phyloP scores from a whole-genome alignment of 495 filamentous ascomycete species.

The Bryoglossum gracile region DNA sequence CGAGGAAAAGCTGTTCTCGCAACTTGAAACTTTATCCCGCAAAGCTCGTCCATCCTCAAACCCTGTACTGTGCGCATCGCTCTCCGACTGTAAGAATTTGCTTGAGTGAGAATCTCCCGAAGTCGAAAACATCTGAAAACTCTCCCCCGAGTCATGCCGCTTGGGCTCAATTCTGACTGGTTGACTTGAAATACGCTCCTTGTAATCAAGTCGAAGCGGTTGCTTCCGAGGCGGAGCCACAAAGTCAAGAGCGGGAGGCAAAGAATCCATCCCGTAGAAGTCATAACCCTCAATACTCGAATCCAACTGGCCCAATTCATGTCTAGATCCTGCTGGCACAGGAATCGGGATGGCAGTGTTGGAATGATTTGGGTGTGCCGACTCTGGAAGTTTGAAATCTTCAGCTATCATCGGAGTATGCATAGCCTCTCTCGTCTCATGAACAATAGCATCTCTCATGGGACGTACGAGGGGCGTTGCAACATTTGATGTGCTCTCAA shows the following conservation, averaged over 20 bases:
- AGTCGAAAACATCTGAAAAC: slow-evolving; percentile 76
- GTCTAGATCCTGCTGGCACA: slow-evolving; percentile 14
- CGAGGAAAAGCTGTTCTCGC: slow-evolving; percentile 16
- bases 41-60: slow-evolving; percentile 6
- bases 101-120: slow-evolving; percentile 48
- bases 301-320: slow-evolving; percentile 25
- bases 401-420: slow-evolving; percentile 35
- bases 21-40: slow-evolving; percentile 17
- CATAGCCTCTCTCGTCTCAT: slow-evolving; percentile 37
- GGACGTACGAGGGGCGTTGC: slow-evolving; percentile 72
- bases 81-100: slow-evolving; percentile 32
- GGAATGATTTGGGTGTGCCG: slow-evolving; percentile 19
- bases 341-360: slow-evolving; percentile 32
- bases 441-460: slow-evolving; percentile 27
- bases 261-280: slow-evolving; percentile 46
- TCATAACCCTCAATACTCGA: slow-evolving; percentile 49
- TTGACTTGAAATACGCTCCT: slow-evolving; percentile 22
- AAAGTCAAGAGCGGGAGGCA: slow-evolving; percentile 38
- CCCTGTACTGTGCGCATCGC: slow-evolving; percentile 17
- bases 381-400: slow-evolving; percentile 20
- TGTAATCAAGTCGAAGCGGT: slow-evolving; percentile 29
- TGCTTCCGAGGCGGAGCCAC: slow-evolving; percentile 22
- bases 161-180: slow-evolving; percentile 28
- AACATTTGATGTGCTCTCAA: slow-evolving; percentile 68
- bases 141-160: slow-evolving; percentile 71